Base-by-base conservation (phyloP, 768 basidiomycete genomes). In the Rickenella mellea region DNA sequence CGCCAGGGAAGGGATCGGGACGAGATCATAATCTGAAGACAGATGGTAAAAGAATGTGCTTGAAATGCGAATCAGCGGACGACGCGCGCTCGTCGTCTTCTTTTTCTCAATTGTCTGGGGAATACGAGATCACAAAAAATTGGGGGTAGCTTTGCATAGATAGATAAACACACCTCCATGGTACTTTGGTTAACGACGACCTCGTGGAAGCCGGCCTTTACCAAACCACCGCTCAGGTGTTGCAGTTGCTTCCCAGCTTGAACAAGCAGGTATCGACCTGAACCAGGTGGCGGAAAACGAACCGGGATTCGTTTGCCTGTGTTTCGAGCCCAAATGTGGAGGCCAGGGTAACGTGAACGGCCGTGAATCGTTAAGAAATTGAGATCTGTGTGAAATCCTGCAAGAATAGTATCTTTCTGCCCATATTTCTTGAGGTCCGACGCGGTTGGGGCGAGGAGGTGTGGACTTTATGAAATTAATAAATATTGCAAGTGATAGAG, bases 21-120 rank as follows among this genome's bases (percentile, higher is more conserved):
- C 65, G n/a, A 92, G 70, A 40, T 86, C 79, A 44, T 75, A 78
- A 57, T 92, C 87, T 1, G 91, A 90, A 0, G 80, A 87, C 10
- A 96, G 71, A 55, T 92, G 90, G 85, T 86, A 94, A 69, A 96
- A 96, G 61, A 93, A 92, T 0, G 92, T 97, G 2, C 89, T 93
- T 2, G 91, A 93, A 49, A 98, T 92, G n/a, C 93, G 82, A 50
- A 93, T 88, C 27, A 84, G 66, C 10, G 93, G 93, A n/a, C 93
- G 79, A 41, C 76, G 70, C 2, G 89, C 80, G 45, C 64, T 67
- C 45, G 73, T 66, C 9, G 50, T 48, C 50, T 71, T 80, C 30
- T 84, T 73, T 40, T 66, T 63, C 42, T 76, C 71, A 39, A 92
- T 78, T 12, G 75, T 69, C 83, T 89, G 40, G 9, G 40, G 24